phyloP scores from a whole-genome alignment of 768 basidiomycete genomes.

The Leccinum longicurvipes region DNA sequence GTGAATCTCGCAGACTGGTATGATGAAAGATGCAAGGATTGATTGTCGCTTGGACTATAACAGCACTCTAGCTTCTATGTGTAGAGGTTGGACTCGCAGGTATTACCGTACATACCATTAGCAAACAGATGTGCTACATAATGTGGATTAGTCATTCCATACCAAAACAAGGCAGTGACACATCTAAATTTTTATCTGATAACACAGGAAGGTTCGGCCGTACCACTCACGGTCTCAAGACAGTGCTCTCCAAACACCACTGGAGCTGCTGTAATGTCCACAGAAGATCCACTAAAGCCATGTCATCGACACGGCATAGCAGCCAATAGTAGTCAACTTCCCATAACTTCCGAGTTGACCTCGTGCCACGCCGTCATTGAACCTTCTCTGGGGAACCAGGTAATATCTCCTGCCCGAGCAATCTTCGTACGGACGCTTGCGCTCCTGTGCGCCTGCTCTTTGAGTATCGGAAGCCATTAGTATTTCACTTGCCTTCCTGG shows the following conservation, averaged over 20 bases:
- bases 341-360: neutral
- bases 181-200: constrained; percentile 24
- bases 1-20: constrained; percentile 42
- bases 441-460: constrained; percentile 65
- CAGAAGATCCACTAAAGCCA: neutral
- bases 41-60: constrained; percentile 14
- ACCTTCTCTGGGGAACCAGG: constrained; percentile 1
- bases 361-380: neutral
- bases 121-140: constrained; percentile 2
- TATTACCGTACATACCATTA: too few species aligned
- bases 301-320: neutral
- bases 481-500: constrained; percentile 30
- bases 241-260: neutral
- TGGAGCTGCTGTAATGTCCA: neutral
- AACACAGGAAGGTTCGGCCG: constrained; percentile 10
- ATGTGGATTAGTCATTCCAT: constrained; percentile 20
- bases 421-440: constrained; percentile 57
- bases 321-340: neutral
- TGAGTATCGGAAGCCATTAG: constrained; percentile 80
- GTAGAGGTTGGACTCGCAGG: constrained; percentile 12
- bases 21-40: constrained; percentile 29
- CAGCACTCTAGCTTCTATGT: constrained; percentile 36
- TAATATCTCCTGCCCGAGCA: constrained; percentile 32
- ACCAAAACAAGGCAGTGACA: neutral
- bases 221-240: neutral